Base-by-base conservation (phyloP, 2,329 filamentous ascomycete species). In the Rosellinia necatrix region DNA sequence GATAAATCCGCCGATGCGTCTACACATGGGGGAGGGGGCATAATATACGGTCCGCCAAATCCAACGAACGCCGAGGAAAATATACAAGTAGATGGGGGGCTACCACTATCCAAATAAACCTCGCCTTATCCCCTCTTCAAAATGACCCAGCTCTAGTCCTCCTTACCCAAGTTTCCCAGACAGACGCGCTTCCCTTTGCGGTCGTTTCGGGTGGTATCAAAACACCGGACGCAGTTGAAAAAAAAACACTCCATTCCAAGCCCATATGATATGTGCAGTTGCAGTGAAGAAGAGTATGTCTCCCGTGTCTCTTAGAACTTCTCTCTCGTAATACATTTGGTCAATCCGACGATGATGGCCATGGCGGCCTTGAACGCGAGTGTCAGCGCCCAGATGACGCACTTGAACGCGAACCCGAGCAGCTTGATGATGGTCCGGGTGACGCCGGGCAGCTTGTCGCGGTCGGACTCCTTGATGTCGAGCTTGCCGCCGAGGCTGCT, bases 321-420 rank as follows among this genome's bases (percentile, higher is more conserved):
- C 56, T 75, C 74, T 37, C 68, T 72, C 34, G 73, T 75, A 53
- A 84, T 61, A 58, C 81, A 83, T 68, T 73, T 80, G 50, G 79
- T 79, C 59, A 84, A 59, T 7, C 78, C 73, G 51, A 78, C 76
- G 48, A 83, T 73, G n/a, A 83, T 70, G 32, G 76, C 75, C 49
- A 76, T 74, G 8, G 82, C 59, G 44, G 78, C 78, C 71, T 82
- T 84, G 65, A 87, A 81, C 3, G 73, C 68, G 21, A 84, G 67
- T n/a, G 80, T 82, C 46, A 85, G 68, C 12, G 78, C 68, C 83
- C 84, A 87, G 44, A 86, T 78, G 30, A 83, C 69, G 63, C 76
- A 82, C 68, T 84, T 85, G 66, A 86, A 81, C 10, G 80, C 63
- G 49, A 79, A 78, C 58, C 78, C 79, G 8, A 81, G 63, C 53